Evolutionary conservation across 2,329 filamentous ascomycete genomes (phyloP).

Genomic region (Aureobasidium sp.): DNA sequence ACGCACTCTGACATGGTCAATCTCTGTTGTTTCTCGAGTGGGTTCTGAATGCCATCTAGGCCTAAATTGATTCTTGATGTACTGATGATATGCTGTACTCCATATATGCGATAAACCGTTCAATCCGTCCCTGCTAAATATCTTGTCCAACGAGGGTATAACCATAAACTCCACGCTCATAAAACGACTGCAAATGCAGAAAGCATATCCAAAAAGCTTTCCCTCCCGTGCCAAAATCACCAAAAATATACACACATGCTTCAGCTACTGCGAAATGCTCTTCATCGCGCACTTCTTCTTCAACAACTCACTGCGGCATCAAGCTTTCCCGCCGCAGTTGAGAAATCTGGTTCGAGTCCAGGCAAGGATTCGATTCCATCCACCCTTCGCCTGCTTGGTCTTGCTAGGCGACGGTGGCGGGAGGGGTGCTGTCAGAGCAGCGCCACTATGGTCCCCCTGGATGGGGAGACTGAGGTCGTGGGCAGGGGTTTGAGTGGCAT

Average conservation of each 20-base stretch:
- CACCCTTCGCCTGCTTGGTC: conserved; percentile 30
- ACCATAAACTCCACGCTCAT: conserved; percentile 11
- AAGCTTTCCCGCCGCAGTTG: conserved; percentile 31
- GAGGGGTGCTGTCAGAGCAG: conserved; percentile 24
- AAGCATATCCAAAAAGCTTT: background rate
- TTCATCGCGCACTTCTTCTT: background rate
- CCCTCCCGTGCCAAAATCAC: background rate
- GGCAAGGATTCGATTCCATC: conserved; percentile 47
- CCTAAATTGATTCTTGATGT: background rate
- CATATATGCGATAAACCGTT: background rate
- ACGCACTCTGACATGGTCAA: background rate
- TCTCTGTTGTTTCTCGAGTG: background rate
- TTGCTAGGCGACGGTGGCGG: conserved; percentile 18
- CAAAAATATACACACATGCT: background rate
- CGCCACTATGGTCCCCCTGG: conserved; percentile 20
- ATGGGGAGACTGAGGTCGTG: conserved; percentile 27
- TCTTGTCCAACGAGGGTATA: conserved; percentile 9
- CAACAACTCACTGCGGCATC: background rate
- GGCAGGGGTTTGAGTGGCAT: conserved; percentile 28
- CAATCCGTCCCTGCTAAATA: background rate
- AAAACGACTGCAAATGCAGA: conserved; percentile 9
- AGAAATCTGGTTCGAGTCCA: conserved; percentile 49
- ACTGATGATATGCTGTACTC: background rate
- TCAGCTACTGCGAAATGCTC: background rate
- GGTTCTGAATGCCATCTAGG: background rate